A percentile compares a stretch with the other conserved stretches of the same genome.
phyloP scores from a whole-genome alignment of 768 basidiomycete species.

The Boletus rex-veris region DNA sequence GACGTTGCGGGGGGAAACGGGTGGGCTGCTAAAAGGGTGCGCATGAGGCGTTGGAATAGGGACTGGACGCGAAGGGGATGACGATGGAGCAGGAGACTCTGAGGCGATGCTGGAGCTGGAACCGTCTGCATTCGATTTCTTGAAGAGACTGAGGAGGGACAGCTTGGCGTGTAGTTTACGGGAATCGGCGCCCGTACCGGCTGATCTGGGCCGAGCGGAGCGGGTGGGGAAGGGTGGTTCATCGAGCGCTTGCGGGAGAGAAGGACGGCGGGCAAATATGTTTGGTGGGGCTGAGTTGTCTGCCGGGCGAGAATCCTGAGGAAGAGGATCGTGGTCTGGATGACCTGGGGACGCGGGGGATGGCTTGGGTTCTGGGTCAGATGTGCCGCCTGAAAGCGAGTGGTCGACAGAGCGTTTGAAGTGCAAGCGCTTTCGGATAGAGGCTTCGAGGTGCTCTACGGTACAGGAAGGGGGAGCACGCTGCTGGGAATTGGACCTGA shows the following conservation, averaged over 20 bases:
- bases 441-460: conserved; percentile 29
- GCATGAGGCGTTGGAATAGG: conserved; percentile 21
- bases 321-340: conserved; percentile 14
- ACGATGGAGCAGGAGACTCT: conserved; percentile 26
- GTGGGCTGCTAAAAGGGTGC: conserved; percentile 13
- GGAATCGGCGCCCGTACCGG: conserved; percentile 63
- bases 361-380: conserved; percentile 28
- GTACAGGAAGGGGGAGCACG: conserved; percentile 24
- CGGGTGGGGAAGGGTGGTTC: conserved; percentile 32
- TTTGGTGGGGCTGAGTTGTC: conserved; percentile 2
- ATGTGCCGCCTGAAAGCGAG: conserved; percentile 43
- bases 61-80: conserved; percentile 28
- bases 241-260: conserved; percentile 54
- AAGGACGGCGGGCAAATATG: conserved; percentile 55
- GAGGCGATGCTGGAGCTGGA: conserved; percentile 35
- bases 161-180: conserved; percentile 64
- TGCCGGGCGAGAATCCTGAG: conserved; percentile 1
- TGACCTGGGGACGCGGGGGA: conserved; percentile 4
- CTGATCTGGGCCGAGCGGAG: conserved; percentile 63
- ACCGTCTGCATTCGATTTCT: conserved; percentile 47
- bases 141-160: conserved; percentile 71
- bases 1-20: conserved; percentile 30
- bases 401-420: conserved; percentile 81
- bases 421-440: conserved; percentile 50
- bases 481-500: conserved; percentile 16